Base-by-base conservation (phyloP, 768 basidiomycete species). In the Cantharellus cinnabarinus region DNA sequence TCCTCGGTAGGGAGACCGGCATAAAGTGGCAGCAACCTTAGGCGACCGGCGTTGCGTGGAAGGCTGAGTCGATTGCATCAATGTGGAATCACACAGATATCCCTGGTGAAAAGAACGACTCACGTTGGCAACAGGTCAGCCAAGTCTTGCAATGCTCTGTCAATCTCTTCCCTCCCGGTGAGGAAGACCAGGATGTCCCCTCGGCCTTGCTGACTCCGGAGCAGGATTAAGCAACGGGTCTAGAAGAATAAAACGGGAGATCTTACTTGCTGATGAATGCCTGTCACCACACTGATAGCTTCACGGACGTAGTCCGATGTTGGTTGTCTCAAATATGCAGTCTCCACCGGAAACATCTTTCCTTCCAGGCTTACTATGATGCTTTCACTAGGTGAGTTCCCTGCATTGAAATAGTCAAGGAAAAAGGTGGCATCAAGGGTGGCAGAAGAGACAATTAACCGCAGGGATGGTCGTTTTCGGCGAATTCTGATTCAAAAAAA, bases 151-250 rank as follows among this genome's bases (percentile, higher is more conserved):
- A 93, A 68, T 61, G 86, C 91, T 50, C 80, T 76, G 44, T 98
- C 91, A 54, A 99, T 99, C 66, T 99, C 95, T 68, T 99, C 95
- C 41, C 94, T 75, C 4, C 95, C 95, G 0, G 95, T 94, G 58
- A 99, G 68, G 67, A 99, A 99, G 0, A 98, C 80, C 34, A 99
- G 76, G 51, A 99, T 79, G 71, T 99, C 95, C 0, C 95, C 95
- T 4, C 77, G 69, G 4, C 77, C 80, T 73, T 85, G 82, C 89
- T 94, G 65, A 58, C 20, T 29, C 20, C 20, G 20, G 54, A 54
- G 29, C 15, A 65, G 41, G 61, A 60, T 61, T 35, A 58, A 15
- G 44, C 44, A 35, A 60, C 10, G 5, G 29, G 34, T 34, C 35
- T 5, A 29, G 3, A 29, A 15, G 37, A 59, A 39, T 7, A 29